phyloP scores from a whole-genome alignment of 169 alveolate genomes.

The Ophryocystis elektroscirrha region DNA sequence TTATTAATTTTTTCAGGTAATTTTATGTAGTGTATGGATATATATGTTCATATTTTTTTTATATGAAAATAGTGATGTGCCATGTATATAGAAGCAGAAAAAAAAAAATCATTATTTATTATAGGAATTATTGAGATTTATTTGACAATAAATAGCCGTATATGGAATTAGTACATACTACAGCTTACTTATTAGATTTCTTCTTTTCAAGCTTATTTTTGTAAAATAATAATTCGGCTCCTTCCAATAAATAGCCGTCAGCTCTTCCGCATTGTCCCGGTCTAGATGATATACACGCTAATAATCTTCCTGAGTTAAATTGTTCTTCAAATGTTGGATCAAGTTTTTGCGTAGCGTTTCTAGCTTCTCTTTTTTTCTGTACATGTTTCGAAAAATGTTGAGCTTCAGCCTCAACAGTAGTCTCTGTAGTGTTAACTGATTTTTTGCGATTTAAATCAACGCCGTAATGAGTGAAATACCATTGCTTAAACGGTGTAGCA shows the following conservation, averaged over 20 bases:
- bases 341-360: conserved; percentile 37
- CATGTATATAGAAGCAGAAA: conserved; percentile 1
- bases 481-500: conserved; percentile 91
- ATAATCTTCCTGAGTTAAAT: conserved; percentile 75
- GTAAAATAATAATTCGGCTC: conserved; percentile 85
- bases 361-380: conserved; percentile 36
- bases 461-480: conserved; percentile 52
- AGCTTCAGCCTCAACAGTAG: conserved; percentile 16
- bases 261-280: conserved; percentile 93
- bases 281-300: conserved; percentile 90
- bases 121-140: background rate
- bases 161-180: background rate
- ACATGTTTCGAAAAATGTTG: conserved; percentile 21
- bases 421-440: conserved; percentile 22
- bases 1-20: no score
- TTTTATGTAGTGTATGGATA: no score
- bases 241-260: conserved; percentile 90
- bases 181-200: conserved; percentile 46
- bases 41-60: conserved; percentile 1
- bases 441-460: conserved; percentile 31
- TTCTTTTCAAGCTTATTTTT: conserved; percentile 82
- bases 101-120: background rate
- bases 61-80: background rate
- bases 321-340: conserved; percentile 72
- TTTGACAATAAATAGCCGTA: conserved; percentile 1